Percentiles rank a stretch among this genome's conserved stretches.
phyloP scores from a whole-genome alignment of 345 rosid species.

The Adansonia digitata region DNA sequence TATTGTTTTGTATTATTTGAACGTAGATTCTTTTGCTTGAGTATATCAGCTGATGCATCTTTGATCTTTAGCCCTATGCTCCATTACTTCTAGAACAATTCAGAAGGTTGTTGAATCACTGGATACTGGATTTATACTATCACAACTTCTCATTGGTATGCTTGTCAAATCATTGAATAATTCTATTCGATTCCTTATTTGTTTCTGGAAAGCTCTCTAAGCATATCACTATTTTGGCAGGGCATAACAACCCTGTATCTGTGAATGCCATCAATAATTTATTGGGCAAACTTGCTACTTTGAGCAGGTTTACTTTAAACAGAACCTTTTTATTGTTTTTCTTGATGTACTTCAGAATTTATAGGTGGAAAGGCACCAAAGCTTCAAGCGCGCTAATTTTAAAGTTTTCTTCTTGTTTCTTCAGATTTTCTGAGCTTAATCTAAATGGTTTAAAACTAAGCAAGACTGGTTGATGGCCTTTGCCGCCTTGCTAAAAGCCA shows the following conservation, averaged over 20 bases:
- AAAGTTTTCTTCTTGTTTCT: conserved; percentile 12
- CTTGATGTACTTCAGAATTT: neutral
- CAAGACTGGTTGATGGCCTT: conserved; percentile 57
- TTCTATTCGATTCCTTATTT: conserved; percentile 2
- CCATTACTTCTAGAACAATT: conserved; percentile 79
- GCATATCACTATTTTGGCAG: conserved; percentile 35
- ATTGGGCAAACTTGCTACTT: conserved; percentile 50
- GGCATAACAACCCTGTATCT: conserved; percentile 62
- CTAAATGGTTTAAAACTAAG: conserved; percentile 74
- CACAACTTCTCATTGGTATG: conserved; percentile 76
- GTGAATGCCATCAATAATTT: conserved; percentile 58
- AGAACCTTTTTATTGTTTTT: conserved; percentile 3
- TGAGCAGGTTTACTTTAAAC: conserved; percentile 49
- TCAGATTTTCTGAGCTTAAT: conserved; percentile 76
- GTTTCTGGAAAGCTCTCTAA: conserved; percentile 5
- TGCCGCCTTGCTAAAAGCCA: conserved; percentile 56
- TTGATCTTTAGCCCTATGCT: conserved; percentile 64
- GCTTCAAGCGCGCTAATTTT: neutral
- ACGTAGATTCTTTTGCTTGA: neutral
- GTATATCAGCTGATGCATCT: conserved; percentile 13
- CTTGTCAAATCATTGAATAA: conserved; percentile 10
- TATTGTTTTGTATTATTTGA: neutral
- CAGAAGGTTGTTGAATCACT: conserved; percentile 66
- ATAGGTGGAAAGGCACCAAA: conserved; percentile 6
- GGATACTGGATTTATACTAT: conserved; percentile 48